Evolutionary conservation across 768 basidiomycete genomes (phyloP).

Genomic region (Lenzites betulinus): DNA sequence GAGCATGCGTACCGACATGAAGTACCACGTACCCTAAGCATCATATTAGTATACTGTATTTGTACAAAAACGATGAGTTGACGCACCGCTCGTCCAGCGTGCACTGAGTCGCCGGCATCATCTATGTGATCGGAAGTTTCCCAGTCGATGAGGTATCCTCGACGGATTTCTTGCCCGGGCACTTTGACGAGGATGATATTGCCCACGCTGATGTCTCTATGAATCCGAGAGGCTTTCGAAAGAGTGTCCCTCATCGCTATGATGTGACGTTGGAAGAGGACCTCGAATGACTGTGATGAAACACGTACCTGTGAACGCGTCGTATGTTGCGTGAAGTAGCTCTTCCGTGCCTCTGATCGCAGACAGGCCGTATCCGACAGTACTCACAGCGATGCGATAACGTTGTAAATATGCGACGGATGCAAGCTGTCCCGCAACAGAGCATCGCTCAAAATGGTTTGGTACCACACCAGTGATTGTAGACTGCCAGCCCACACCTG

Average conservation of each 20-base stretch:
- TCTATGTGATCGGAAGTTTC: not conserved
- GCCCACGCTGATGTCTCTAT: slow-evolving; percentile 4
- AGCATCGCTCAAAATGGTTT: not conserved
- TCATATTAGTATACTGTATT: not conserved
- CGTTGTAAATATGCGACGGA: not conserved
- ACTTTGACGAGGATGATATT: slow-evolving; percentile 8
- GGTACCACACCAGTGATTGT: not conserved
- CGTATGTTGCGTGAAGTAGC: slow-evolving; percentile 4
- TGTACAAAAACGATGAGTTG: not conserved
- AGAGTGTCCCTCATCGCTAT: slow-evolving; percentile 1
- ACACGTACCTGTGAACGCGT: slow-evolving; percentile 7
- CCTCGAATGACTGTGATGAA: not conserved
- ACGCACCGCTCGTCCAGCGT: not conserved
- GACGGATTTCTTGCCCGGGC: not conserved
- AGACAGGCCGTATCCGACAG: not conserved
- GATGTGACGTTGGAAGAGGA: not conserved
- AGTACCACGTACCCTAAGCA: slow-evolving; percentile 14
- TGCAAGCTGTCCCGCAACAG: not conserved
- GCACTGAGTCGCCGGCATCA: not conserved
- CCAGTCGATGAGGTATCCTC: not conserved
- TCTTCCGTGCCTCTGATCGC: slow-evolving; percentile 8
- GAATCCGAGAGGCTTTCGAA: not conserved
- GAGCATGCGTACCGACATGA: slow-evolving; percentile 6
- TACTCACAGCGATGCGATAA: slow-evolving; percentile 8
- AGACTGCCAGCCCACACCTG: not conserved